A percentile compares a stretch with the other conserved stretches of the same genome.
Evolutionary conservation across 2,329 filamentous ascomycete genomes (phyloP).

Genomic region (Cladosporium austrohemisphaericum): DNA sequence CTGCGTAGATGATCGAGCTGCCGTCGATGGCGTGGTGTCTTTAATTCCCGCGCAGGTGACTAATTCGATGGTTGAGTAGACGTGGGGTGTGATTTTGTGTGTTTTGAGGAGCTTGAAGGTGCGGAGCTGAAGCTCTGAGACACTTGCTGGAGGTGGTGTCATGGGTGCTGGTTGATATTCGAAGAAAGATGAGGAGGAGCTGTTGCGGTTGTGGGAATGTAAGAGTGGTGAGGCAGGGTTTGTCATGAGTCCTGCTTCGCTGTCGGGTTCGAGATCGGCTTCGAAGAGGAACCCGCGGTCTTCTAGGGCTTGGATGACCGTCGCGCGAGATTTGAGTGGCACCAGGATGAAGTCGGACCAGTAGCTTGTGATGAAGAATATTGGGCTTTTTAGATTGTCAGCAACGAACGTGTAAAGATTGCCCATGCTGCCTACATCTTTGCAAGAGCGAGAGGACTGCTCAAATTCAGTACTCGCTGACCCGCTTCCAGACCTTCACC

Average conservation of each 20-base stretch:
- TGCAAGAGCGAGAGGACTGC: slow-evolving; percentile 82
- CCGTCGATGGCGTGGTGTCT: slow-evolving; percentile 34
- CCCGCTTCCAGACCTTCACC: slow-evolving; percentile 88
- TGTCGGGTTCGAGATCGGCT: slow-evolving; percentile 40
- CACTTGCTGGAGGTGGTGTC: slow-evolving; percentile 72
- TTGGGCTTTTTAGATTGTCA: slow-evolving; percentile 53
- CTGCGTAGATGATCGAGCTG: slow-evolving; percentile 32
- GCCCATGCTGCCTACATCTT: slow-evolving; percentile 65
- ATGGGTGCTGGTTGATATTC: slow-evolving; percentile 49
- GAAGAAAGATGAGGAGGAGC: slow-evolving; percentile 43
- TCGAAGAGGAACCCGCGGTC: slow-evolving; percentile 81
- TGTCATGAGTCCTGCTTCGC: slow-evolving; percentile 45
- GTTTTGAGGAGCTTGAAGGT: slow-evolving; percentile 83
- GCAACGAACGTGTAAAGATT: neutral
- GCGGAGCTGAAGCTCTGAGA: slow-evolving; percentile 73
- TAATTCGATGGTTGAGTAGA: slow-evolving; percentile 66
- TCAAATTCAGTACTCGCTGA: slow-evolving; percentile 85
- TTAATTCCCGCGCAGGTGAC: slow-evolving; percentile 74
- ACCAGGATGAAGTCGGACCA: slow-evolving; percentile 97
- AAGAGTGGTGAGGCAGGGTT: slow-evolving; percentile 54
- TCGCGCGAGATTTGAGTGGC: slow-evolving; percentile 67
- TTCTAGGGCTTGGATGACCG: slow-evolving; percentile 73
- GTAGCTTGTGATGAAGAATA: slow-evolving; percentile 98
- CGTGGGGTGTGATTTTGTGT: slow-evolving; percentile 67
- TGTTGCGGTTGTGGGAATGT: slow-evolving; percentile 44